Evolutionary conservation across 306 rosid genomes (phyloP), one percentile per base, ranked within the genome.

Genomic region (Comarum palustre): DNA sequence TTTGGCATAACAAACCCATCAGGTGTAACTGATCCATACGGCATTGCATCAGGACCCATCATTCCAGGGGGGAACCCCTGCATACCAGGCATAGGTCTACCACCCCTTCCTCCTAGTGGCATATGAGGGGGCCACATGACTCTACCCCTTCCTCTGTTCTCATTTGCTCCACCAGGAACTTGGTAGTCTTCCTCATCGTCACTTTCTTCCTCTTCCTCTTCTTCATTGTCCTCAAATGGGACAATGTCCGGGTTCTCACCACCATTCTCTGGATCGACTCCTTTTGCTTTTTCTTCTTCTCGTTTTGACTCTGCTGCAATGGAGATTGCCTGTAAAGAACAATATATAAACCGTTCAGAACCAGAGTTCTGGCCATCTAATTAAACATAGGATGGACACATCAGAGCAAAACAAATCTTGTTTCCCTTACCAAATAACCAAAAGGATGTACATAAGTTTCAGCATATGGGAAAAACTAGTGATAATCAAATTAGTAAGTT

Each of bases 131-230:
- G 90, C 99, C 99, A 95, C 96, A 90, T 87, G 76, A 84, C 86
- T 80, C 99, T 84, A 50, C 97, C 99, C 76, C 99, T 91, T 71
- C 97, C 99, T 81, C 99, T 82, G 43, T 96, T 97, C 78, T 87
- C 97, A 69, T 75, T 77, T 69, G 86, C 83, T 63, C 86, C 89
- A 73, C 83, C 96, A 47, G 86, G 82, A 51, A 38, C 83, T 79
- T 82, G 97, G 84, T 85, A 84, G 82, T 95, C 99, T 71, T 93
- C 99, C 83, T 94, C 98, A 54, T 95, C 99, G 24, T 95, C 99
- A 72, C 99, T 95, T 78, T 95, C 99, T 73, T 95, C 97, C 79
- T 95, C 99, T 86, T 95, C 99, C 87, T 95, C 99, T 68, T 95
- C 99, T 84, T 95, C 99, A 24, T 95, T 91, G 91, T 95, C 99